These are phyloP conservation scores for Aegilops longissima DNA, from an alignment of 176 grass and related monocot species.

Conservation along the genomic window DNA sequence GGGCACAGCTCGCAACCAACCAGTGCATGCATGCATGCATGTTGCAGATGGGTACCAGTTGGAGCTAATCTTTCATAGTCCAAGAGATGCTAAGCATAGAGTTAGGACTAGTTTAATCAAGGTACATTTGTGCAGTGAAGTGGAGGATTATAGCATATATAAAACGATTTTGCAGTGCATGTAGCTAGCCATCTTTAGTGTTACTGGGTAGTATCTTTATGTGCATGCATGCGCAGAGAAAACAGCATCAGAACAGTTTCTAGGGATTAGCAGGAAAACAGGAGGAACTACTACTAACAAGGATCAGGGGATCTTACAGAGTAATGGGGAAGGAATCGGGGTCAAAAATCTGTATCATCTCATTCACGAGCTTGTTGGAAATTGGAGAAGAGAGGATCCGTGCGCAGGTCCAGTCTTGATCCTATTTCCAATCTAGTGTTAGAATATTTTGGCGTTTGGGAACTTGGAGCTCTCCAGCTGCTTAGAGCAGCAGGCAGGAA, in stretches of 20 bases:
- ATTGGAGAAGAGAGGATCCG: conserved; percentile 31
- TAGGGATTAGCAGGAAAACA: conserved; percentile 22
- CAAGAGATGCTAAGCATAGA: conserved; percentile 38
- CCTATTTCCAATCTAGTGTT: conserved; percentile 14
- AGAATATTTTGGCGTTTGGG: conserved; percentile 40
- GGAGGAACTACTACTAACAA: conserved; percentile 1
- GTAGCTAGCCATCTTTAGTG: conserved; percentile 15
- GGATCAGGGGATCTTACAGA: conserved; percentile 10
- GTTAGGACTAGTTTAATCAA: not conserved
- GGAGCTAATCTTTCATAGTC: not conserved
- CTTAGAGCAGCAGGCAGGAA: not conserved
- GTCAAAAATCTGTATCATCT: conserved; percentile 24
- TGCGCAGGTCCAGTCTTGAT: conserved; percentile 41
- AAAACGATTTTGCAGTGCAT: not conserved
- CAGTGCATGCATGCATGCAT: conserved; percentile 19
- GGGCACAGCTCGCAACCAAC: conserved; percentile 7
- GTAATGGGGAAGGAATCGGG: not conserved
- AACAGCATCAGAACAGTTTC: conserved; percentile 7
- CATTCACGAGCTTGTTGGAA: conserved; percentile 39
- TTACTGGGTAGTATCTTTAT: conserved; percentile 22
- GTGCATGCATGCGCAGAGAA: conserved; percentile 1
- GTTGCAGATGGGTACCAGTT: not conserved
- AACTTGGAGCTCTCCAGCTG: conserved; percentile 43
- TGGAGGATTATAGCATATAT: not conserved
- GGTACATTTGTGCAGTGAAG: not conserved